Evolutionary conservation across 2,329 filamentous ascomycete species (phyloP).

Genomic region (Ilyonectria sp.): DNA sequence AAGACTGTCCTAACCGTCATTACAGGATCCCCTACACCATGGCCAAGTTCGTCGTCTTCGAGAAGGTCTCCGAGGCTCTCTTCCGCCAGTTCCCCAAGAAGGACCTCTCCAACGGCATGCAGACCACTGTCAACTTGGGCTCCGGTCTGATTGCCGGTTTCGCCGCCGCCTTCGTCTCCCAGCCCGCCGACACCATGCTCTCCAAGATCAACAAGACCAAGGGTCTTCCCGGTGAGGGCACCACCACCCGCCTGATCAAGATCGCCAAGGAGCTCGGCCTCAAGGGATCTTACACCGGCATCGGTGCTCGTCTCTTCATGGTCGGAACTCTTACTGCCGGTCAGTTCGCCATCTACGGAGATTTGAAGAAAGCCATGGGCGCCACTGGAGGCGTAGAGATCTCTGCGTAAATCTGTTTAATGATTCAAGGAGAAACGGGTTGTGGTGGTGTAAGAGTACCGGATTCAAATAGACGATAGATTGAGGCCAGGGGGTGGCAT

Average conservation of each 20-base stretch:
- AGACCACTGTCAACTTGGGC: constrained; percentile 86
- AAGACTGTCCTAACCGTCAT: constrained; percentile 37
- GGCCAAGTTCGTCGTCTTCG: constrained; percentile 95
- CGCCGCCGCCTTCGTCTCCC: constrained; percentile 88
- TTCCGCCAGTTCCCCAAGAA: constrained; percentile 81
- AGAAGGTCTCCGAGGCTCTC: constrained; percentile 85
- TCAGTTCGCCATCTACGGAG: constrained; percentile 91
- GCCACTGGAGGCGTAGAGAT: too few relatives aligned
- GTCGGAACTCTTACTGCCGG: constrained; percentile 82
- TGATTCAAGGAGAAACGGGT: too few relatives aligned
- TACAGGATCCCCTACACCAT: constrained; percentile 90
- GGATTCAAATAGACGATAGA: too few relatives aligned
- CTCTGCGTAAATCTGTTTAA: too few relatives aligned
- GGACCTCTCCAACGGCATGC: constrained; percentile 75
- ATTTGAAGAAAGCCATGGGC: too few relatives aligned
- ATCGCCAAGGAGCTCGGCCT: constrained; percentile 89
- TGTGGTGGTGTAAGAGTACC: too few relatives aligned
- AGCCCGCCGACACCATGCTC: constrained; percentile 94
- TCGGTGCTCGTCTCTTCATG: constrained; percentile 78
- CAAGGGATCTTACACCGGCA: constrained; percentile 83
- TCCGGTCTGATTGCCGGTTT: constrained; percentile 74
- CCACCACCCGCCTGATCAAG: constrained; percentile 85
- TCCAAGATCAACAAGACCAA: constrained; percentile 97
- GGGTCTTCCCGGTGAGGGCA: constrained; percentile 88
- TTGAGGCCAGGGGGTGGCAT: too few relatives aligned